Conservation (phyloP, 306 rosid genomes). For the Corylus avellana region DNA sequence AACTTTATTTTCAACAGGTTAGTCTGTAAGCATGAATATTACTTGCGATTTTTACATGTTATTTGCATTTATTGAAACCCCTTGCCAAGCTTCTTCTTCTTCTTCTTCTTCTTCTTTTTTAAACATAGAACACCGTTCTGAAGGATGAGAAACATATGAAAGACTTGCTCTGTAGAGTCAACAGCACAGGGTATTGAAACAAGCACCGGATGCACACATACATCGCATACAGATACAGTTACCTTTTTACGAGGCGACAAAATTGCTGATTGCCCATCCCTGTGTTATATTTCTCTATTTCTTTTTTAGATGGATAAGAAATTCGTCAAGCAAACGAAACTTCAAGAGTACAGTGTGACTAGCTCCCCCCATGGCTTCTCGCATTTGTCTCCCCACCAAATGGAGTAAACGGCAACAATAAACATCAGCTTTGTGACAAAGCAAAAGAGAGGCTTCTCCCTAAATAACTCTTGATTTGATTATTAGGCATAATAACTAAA, state of each 20-base stretch:
- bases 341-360: no score
- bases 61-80: not conserved
- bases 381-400: no score
- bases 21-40: not conserved
- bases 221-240: no score
- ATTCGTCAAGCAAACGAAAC: no score
- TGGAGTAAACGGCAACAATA: not conserved
- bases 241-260: not conserved
- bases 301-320: no score
- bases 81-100: not conserved
- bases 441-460: no score
- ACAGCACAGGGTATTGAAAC: not conserved
- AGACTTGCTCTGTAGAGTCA: not conserved
- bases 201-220: not conserved
- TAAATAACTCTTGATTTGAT: no score
- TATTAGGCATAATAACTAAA: no score
- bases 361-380: no score
- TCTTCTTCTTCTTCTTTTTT: not conserved
- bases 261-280: not conserved
- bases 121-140: not conserved
- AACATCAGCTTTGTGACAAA: no score
- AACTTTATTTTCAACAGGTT: constrained; percentile 2
- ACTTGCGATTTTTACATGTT: not conserved
- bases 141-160: not conserved
- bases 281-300: not conserved